phyloP scores from a whole-genome alignment of 2,329 filamentous ascomycete genomes.

The Fusarium scirpi region DNA sequence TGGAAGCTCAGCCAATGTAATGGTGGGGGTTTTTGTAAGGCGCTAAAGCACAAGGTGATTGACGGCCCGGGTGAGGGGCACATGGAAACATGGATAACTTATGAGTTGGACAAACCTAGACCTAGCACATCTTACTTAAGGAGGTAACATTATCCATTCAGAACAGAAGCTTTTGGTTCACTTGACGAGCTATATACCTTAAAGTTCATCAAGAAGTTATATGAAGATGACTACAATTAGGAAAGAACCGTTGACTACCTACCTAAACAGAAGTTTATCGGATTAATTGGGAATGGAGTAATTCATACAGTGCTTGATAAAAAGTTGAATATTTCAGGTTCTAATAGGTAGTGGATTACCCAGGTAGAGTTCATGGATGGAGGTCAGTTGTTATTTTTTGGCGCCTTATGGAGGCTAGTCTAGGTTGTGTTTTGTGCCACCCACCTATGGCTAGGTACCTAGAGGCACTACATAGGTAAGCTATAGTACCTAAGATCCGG shows the following conservation, averaged over 20 bases:
- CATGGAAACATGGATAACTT: neutral
- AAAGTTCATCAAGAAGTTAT: neutral
- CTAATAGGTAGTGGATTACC: too few relatives aligned
- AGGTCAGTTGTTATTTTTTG: neutral
- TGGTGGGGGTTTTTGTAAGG: constrained; percentile 24
- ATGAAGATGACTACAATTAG: neutral
- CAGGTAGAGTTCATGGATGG: neutral
- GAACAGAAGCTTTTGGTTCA: neutral
- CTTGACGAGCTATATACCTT: neutral
- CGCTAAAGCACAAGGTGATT: constrained; percentile 30
- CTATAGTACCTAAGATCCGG: too few relatives aligned
- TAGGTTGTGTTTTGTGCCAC: neutral
- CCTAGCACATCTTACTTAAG: neutral
- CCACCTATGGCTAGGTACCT: neutral
- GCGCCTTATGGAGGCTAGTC: neutral
- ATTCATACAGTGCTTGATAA: neutral
- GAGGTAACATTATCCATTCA: neutral
- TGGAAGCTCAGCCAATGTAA: constrained; percentile 2
- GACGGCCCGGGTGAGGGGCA: constrained; percentile 35
- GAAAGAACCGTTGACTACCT: neutral
- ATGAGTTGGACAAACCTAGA: constrained; percentile 6
- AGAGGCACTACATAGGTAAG: neutral
- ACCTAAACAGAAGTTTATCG: neutral
- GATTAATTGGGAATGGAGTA: neutral
- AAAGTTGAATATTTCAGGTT: neutral